Percentiles rank a stretch among this genome's conserved stretches.
Evolutionary conservation across 306 rosid species (phyloP).

Genomic region (Aeschynomene evenia): DNA sequence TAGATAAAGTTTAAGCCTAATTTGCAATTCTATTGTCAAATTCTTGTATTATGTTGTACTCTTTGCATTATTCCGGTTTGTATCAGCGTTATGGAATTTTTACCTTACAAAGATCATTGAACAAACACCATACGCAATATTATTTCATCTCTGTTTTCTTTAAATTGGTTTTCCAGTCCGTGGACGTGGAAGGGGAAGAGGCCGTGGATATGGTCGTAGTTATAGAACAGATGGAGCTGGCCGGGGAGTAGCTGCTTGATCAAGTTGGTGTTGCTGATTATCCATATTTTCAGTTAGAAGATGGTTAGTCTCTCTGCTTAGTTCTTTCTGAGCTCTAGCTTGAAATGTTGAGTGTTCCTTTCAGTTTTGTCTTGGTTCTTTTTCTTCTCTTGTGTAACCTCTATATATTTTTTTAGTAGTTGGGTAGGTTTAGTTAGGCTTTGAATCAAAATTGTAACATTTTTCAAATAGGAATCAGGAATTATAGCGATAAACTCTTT

Average conservation of each 20-base stretch:
- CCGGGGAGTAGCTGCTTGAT: constrained; percentile 61
- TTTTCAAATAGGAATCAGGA: constrained; percentile 30
- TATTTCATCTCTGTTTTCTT: not conserved
- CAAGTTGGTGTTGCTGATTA: constrained; percentile 28
- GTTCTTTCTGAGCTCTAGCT: constrained; percentile 37
- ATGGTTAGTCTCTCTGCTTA: constrained; percentile 45
- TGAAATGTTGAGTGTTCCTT: constrained; percentile 30
- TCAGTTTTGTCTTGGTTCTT: constrained; percentile 43
- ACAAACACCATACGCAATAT: not conserved
- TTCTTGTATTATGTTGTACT: constrained; percentile 1
- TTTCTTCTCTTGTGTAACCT: constrained; percentile 24
- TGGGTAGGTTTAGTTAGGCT: constrained; percentile 31
- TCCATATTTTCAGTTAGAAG: constrained; percentile 39
- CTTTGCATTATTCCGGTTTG: constrained; percentile 6
- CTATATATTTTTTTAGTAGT: constrained; percentile 30
- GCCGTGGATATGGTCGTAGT: constrained; percentile 58
- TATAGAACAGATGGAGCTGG: constrained; percentile 45
- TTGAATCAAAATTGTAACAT: constrained; percentile 36
- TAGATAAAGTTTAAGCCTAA: not conserved
- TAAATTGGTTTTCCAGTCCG: constrained; percentile 48
- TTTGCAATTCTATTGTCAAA: not conserved
- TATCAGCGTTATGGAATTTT: not conserved
- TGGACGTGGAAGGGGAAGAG: constrained; percentile 80
- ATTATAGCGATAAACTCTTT: constrained; percentile 41
- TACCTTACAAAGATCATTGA: not conserved